Evolutionary conservation across 768 basidiomycete species (phyloP).

Genomic region (Tricholoma hemisulphureum): DNA sequence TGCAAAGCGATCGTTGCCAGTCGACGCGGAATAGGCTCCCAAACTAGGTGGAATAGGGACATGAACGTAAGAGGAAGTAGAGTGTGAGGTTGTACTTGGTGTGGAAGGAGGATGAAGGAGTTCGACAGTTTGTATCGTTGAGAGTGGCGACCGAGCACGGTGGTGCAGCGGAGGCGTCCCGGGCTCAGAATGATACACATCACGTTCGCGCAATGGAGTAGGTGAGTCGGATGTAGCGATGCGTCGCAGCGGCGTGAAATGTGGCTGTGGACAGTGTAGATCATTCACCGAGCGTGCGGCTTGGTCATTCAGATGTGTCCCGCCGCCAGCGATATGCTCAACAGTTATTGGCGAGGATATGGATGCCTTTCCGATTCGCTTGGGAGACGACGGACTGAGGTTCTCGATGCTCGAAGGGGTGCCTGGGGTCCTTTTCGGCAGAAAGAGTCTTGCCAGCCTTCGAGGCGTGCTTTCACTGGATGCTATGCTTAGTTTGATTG

Average conservation of each 20-base stretch:
- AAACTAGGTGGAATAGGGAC: background rate
- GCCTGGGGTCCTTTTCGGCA: background rate
- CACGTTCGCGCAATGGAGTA: background rate
- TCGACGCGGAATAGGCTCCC: background rate
- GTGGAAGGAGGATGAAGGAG: slow-evolving; percentile 3
- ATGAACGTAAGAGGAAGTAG: slow-evolving; percentile 1
- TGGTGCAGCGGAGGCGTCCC: background rate
- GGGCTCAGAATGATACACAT: background rate
- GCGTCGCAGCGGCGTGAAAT: background rate
- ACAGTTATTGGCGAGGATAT: slow-evolving; percentile 2
- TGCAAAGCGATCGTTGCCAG: background rate
- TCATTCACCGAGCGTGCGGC: slow-evolving; percentile 2
- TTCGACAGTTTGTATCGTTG: background rate
- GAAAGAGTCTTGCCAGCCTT: slow-evolving; percentile 4
- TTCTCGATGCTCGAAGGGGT: background rate
- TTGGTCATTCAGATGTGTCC: background rate
- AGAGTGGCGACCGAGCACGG: background rate
- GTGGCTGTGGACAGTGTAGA: background rate
- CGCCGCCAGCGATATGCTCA: background rate
- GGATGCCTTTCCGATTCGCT: slow-evolving; percentile 2
- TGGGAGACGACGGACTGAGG: background rate
- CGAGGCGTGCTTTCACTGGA: slow-evolving; percentile 1
- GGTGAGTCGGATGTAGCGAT: background rate
- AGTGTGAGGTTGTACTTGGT: background rate
- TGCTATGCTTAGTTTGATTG: background rate